Base-by-base conservation (phyloP, 257 asterid species). In the Marsdenia floribunda region DNA sequence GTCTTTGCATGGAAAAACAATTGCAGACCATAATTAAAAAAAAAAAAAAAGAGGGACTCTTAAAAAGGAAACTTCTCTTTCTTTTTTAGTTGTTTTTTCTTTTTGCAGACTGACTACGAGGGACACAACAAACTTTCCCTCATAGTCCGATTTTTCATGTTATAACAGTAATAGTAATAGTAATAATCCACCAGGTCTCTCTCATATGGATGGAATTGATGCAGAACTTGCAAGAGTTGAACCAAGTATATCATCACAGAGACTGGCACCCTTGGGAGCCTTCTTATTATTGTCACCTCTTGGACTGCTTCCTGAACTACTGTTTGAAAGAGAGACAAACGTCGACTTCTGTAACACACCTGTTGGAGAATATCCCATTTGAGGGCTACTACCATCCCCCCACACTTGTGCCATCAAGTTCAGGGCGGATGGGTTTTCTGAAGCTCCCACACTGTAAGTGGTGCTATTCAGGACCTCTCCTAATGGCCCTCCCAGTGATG, bases 401-500 rank as follows among this genome's bases (percentile, higher is more conserved):
- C 84, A 88, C 4, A 76, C 75, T 53, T 82, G 81, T 12, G 85
- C 33, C 73, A 68, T 49, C 33, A 81, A 70, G 52, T 81, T 86
- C 76, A 72, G 77, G 13, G 83, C 59, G 8, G 87, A 79, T 14
- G 68, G 71, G 70, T 49, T 73, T 52, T 70, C 60, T 46, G 71
- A 80, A 69, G 44, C 79, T 50, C 83, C 84, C 55, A 53, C 77
- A 24, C 38, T 65, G 16, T 59, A 57, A 21, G 83, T 57, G 3
- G 90, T 76, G 74, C 83, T 82, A n/a, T 88, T 89, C 88, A 92
- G 72, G 15, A 85, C 98, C 85, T 92, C 98, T 29, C 93, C 98
- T 6, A 94, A 75, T 3, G 98, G 99, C 2, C 98, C 97, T 0
- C 97, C 96, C 79, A 88, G 76, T 11, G 94, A 80, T 44, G 49